Base-by-base conservation (phyloP, 257 asterid species). In the Capsicum rhomboideum region DNA sequence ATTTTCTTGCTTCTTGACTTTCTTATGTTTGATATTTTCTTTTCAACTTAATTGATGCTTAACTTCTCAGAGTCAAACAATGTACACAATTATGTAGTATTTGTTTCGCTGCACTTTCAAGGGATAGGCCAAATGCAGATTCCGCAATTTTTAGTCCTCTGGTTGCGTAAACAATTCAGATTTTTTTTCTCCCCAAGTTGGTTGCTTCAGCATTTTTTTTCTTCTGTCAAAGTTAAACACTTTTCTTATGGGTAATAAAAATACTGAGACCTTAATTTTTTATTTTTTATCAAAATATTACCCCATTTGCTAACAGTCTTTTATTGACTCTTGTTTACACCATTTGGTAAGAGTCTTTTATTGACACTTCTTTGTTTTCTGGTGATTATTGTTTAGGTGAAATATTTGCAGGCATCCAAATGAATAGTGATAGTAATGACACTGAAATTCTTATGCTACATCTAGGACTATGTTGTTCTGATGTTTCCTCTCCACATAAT, bases 361-460 rank as follows among this genome's bases (percentile, higher is more conserved):
- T 34, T 59, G 63, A 69, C 31, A 54, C 20, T 21, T 20, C 34
- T 44, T 72, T 23, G 42, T 12, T 54, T 56, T 21, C n/a, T 21
- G 28, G 66, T 78, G 52, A 67, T 71, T 78, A 29, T 34, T 8
- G 37, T 42, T 40, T 80, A 97, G 99, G 99, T 81, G 98, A 97
- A 91, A 90, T 97, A 87, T 97, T 88, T 90, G 97, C 94, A 85
- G 99, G 99, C 82, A 82, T 94, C 85, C 53, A 85, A 85, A 80
- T 94, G 61, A 59, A 87, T 83, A 80, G 87, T 74, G 92, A 88
- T 49, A 88, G 88, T 90, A 97, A 90, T 86, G 99, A 95, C 83
- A 87, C 94, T 9, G 96, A 94, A 86, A 79, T 92, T 87, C 97
- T 97, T 83, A 92, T 93, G 99, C 93, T 89, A 85, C 86, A 88